Base-by-base conservation (phyloP, 345 rosid species). In the Eucalyptus marginata region DNA sequence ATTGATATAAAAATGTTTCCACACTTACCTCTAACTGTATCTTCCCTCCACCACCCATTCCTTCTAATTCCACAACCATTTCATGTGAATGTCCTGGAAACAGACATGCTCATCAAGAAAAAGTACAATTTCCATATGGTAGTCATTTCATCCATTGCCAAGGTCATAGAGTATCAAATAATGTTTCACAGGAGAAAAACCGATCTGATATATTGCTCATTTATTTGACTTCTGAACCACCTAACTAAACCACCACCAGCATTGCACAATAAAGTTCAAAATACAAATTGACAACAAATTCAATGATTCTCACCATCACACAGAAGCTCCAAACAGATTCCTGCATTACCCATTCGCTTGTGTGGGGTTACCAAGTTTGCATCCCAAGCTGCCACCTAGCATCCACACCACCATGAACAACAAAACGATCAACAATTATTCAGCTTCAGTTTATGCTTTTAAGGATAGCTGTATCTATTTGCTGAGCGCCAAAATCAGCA, bases 321-420 rank as follows among this genome's bases (percentile, higher is more conserved):
- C 86, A 96, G 89, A 90, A 40, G 59, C 79, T 96, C 97, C 90
- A 97, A 92, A 91, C 66, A 88, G 85, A 97, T 56, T 88, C 93
- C 92, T 6, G 95, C 94, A 89, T 97, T 96, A 24, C 99, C 99
- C 99, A 97, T 97, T 88, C 99, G 99, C 91, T 96, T 97, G 92
- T 95, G 99, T 54, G 99, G 99, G 86, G 98, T 91, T 68, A 97
- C 95, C 93, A 97, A 95, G 92, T 97, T 97, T 86, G 98, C 99
- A 95, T 97, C 99, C 99, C 99, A 97, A 92, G 98, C 99, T 91
- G 99, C 99, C 89, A 96, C 93, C 99, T 97, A 93, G 91, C 87
- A 90, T 85, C 88, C 88, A 83, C 49, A 31, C 49, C 46, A 86
- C 46, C 86, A 22, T 31, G 15, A 56, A 68, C 49, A 51, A 87